A percentile compares a stretch with the other conserved stretches of the same genome.
Conservation (phyloP, 2,329 filamentous ascomycete genomes). For the Ilyonectria sp. region DNA sequence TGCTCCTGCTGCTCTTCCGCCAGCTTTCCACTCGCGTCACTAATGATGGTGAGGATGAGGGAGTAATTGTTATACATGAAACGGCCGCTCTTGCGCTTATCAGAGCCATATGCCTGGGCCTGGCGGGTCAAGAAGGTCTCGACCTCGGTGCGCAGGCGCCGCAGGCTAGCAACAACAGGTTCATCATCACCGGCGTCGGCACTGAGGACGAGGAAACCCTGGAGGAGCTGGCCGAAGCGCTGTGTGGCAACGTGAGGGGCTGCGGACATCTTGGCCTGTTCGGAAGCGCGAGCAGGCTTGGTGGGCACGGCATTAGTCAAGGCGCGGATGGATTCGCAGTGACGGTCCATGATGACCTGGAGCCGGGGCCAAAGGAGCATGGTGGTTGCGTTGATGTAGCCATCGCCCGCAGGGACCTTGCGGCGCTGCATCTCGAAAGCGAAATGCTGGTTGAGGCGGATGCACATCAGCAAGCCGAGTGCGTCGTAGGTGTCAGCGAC, state of each 20-base stretch:
- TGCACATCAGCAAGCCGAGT: slow-evolving; percentile 89
- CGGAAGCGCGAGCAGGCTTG: slow-evolving; percentile 62
- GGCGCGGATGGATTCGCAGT: slow-evolving; percentile 87
- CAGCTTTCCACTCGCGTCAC: slow-evolving; percentile 81
- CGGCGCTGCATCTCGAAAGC: slow-evolving; percentile 95
- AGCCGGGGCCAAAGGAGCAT: slow-evolving; percentile 98
- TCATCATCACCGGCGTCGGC: slow-evolving; percentile 96
- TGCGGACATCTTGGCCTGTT: slow-evolving; percentile 75
- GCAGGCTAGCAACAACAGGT: slow-evolving; percentile 86
- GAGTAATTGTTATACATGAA: slow-evolving; percentile 98
- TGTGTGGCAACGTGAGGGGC: slow-evolving; percentile 95
- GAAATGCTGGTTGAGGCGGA: slow-evolving; percentile 92
- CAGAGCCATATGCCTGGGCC: slow-evolving; percentile 79
- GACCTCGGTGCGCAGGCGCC: slow-evolving; percentile 83
- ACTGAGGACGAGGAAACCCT: slow-evolving; percentile 86
- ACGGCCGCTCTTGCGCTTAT: slow-evolving; percentile 84
- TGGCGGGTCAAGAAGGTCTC: slow-evolving; percentile 86
- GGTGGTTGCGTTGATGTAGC: slow-evolving; percentile 93
- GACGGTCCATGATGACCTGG: slow-evolving; percentile 92
- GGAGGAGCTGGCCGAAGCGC: slow-evolving; percentile 92
- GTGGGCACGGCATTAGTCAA: slow-evolving; percentile 69
- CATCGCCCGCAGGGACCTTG: slow-evolving; percentile 89
- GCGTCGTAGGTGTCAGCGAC: slow-evolving; percentile 85
- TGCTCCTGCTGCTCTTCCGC: slow-evolving; percentile 81
- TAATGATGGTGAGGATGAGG: slow-evolving; percentile 92